Evolutionary conservation across 2,329 filamentous ascomycete genomes (phyloP).

Genomic region (Clarireedia homoeocarpa): DNA sequence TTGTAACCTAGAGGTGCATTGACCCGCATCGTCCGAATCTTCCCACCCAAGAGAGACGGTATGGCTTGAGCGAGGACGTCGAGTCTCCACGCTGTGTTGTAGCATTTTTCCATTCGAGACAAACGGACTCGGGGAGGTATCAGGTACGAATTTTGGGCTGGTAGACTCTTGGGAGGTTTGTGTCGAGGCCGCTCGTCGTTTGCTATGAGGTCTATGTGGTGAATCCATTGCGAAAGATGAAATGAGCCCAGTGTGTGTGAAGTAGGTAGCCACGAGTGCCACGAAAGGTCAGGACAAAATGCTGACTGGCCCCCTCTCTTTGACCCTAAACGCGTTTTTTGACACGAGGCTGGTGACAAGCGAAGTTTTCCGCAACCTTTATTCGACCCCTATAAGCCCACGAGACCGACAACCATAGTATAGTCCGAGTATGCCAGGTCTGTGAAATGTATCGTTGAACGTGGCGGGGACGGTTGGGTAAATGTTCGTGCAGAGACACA

Average conservation of each 20-base stretch:
- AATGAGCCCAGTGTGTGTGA: not conserved
- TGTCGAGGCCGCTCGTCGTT: conserved; percentile 16
- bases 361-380: conserved; percentile 14
- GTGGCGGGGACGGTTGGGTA: conserved; percentile 7
- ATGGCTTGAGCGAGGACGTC: conserved; percentile 18
- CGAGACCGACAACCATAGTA: conserved; percentile 15
- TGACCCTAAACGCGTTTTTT: conserved; percentile 22
- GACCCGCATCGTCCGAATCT: conserved; percentile 21
- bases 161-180: conserved; percentile 11
- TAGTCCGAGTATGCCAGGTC: conserved; percentile 14
- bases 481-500: too few species aligned
- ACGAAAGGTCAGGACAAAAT: conserved; percentile 1
- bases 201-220: conserved; percentile 17
- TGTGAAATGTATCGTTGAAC: conserved; percentile 7
- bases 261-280: conserved; percentile 7
- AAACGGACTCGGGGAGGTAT: conserved; percentile 24
- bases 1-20: conserved; percentile 25
- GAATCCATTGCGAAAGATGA: conserved; percentile 19
- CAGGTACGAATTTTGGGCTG: conserved; percentile 15
- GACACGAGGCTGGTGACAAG: conserved; percentile 20
- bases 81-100: conserved; percentile 16
- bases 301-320: conserved; percentile 17
- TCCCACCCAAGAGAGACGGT: conserved; percentile 25
- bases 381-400: conserved; percentile 18
- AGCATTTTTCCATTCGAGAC: conserved; percentile 18